Base-by-base conservation (phyloP, 768 basidiomycete species). In the Boletus vinaceobasis region DNA sequence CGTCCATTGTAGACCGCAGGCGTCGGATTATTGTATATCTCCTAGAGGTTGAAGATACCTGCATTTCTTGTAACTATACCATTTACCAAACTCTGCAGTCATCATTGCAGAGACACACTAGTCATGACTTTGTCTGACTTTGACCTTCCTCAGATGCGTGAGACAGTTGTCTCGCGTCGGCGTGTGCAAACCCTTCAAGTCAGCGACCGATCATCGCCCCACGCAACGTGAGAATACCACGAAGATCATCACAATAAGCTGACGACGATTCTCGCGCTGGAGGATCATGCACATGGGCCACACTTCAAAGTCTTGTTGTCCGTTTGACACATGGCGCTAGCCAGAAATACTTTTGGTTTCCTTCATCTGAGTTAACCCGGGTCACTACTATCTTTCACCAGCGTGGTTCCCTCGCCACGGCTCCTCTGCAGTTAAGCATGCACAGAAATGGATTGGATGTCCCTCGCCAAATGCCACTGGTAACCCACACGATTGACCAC, bases 41-140 rank as follows among this genome's bases (percentile, higher is more conserved):
- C n/a, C 32, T 57, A 52, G 57, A 52, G 53, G 13, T 33, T 14
- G 4, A 53, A 46, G 8, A 48, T 63, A 55, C 48, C 52, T 17
- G 7, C 42, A 53, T 53, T 51, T 48, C 27, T 13, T 59, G 63
- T 44, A 56, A 31, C 15, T 40, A 62, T 54, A 56, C 33, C 45
- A 4, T 42, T 47, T 38, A 15, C 42, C 26, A 31, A 26, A 10
- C n/a, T 29, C n/a, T 29, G 43, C 27, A 33, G n/a, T 8, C 8
- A 7, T 45, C 7, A 33, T 19, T 23, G 19, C 44, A 29, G 4
- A 23, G 29, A 7, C 21, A 17, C 11, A 23, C n/a, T 4, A 2
- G n/a, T 36, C 48, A 42, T 19, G 14, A 27, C 11, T 36, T 26
- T 31, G 13, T 21, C 32, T 17, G 39, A 46, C 35, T 19, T 38